These are phyloP conservation scores for Physcia stellaris DNA, from an alignment of 495 filamentous ascomycete species.

Conservation along the genomic window DNA sequence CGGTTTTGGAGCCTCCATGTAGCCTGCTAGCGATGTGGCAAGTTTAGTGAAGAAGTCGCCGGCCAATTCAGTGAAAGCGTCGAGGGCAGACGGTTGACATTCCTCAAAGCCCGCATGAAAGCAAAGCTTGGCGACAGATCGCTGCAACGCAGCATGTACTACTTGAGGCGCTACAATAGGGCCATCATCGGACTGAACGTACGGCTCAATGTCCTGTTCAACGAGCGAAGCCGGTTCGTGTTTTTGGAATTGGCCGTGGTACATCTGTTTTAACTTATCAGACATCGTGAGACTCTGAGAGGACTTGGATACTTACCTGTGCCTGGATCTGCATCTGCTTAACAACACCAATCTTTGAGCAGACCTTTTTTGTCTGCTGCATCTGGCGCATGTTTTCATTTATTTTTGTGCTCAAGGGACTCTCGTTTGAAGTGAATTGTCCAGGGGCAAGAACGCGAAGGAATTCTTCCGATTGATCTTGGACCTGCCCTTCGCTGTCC, in stretches of 20 bases:
- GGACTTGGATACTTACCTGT: conserved; percentile 45
- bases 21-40: conserved; percentile 60
- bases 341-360: conserved; percentile 89
- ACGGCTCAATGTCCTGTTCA: conserved; percentile 70
- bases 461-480: conserved; percentile 73
- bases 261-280: too few species aligned
- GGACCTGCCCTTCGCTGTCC: conserved; percentile 71
- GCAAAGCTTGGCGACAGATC: conserved; percentile 85
- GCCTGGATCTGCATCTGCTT: conserved; percentile 99
- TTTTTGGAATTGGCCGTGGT: conserved; percentile 95
- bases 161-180: conserved; percentile 70
- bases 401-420: conserved; percentile 62
- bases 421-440: conserved; percentile 64
- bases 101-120: conserved; percentile 97
- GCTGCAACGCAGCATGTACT: conserved; percentile 70
- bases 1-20: conserved; percentile 63
- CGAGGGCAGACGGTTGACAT: conserved; percentile 85
- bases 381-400: conserved; percentile 87
- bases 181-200: conserved; percentile 77
- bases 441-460: conserved; percentile 59
- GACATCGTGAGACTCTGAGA: neutral
- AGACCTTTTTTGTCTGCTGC: conserved; percentile 93
- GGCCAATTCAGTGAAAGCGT: conserved; percentile 80
- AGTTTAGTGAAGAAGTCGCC: conserved; percentile 82
- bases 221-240: conserved; percentile 85